These are phyloP conservation scores for Mycena amicta DNA, from an alignment of 768 basidiomycete genomes.

Conservation along the genomic window DNA sequence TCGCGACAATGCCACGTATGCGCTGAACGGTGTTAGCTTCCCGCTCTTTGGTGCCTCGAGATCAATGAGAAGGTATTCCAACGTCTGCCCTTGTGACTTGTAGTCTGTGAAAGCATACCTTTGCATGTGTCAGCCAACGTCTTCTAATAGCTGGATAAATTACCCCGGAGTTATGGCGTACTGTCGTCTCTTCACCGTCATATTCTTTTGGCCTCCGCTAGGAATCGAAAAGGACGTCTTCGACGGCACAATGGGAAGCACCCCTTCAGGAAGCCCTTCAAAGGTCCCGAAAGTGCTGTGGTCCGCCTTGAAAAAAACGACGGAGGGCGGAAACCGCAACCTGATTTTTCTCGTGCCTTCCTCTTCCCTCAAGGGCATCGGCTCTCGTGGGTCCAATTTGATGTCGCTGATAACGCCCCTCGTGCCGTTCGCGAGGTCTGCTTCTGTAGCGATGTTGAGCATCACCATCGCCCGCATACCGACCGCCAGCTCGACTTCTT, in stretches of 20 bases:
- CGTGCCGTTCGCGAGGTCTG: constrained; percentile 11
- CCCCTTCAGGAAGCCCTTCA: constrained; percentile 25
- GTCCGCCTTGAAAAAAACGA: constrained; percentile 31
- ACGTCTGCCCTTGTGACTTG: constrained; percentile 44
- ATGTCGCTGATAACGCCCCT: constrained; percentile 1
- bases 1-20: constrained; percentile 43
- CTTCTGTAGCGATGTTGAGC: constrained; percentile 7
- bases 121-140: too few species aligned
- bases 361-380: background rate
- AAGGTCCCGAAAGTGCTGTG: constrained; percentile 25
- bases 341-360: background rate
- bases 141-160: too few species aligned
- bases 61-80: constrained; percentile 40
- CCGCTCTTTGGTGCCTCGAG: constrained; percentile 36
- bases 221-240: constrained; percentile 19
- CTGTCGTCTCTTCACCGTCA: constrained; percentile 19
- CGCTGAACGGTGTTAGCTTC: constrained; percentile 37
- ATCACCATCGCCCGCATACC: constrained; percentile 39
- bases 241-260: constrained; percentile 30
- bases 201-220: background rate
- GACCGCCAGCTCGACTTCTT: constrained; percentile 25
- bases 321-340: constrained; percentile 27
- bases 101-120: constrained; percentile 49
- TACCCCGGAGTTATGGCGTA: constrained; percentile 36
- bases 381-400: background rate